Percentiles rank a stretch among this genome's conserved stretches.
These are phyloP conservation scores for Beta corolliflora DNA, from an alignment of 179 eudicot species.

Conservation along the genomic window DNA sequence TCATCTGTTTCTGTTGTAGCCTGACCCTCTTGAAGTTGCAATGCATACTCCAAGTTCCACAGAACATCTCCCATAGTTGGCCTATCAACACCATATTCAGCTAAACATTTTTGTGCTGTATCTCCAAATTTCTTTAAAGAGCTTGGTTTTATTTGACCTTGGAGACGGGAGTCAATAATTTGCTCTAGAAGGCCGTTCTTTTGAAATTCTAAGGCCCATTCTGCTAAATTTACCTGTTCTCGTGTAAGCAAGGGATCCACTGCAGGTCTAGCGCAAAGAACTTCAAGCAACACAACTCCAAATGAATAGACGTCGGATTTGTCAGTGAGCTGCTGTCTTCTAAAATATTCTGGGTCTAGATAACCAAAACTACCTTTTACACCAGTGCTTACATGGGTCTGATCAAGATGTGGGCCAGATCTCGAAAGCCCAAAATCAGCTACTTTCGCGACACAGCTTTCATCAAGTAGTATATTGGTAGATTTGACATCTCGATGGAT, in stretches of 20 bases:
- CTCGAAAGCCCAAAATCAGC: slow-evolving; percentile 88
- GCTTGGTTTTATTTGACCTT: slow-evolving; percentile 48
- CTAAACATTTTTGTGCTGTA: slow-evolving; percentile 81
- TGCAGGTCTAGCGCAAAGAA: slow-evolving; percentile 84
- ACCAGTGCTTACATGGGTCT: slow-evolving; percentile 87
- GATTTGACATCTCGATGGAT: slow-evolving; percentile 87
- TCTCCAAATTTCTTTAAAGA: slow-evolving; percentile 69
- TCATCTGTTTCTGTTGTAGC: slow-evolving; percentile 33
- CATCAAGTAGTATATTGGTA: slow-evolving; percentile 78
- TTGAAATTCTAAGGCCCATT: slow-evolving; percentile 76
- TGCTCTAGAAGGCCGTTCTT: slow-evolving; percentile 56
- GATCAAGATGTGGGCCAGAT: slow-evolving; percentile 71
- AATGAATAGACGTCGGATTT: slow-evolving; percentile 86
- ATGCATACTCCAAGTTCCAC: slow-evolving; percentile 80
- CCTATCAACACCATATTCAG: slow-evolving; percentile 79
- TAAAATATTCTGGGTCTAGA: slow-evolving; percentile 80
- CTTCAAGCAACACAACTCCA: slow-evolving; percentile 83
- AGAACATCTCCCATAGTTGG: slow-evolving; percentile 86
- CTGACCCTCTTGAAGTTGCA: slow-evolving; percentile 63
- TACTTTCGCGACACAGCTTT: slow-evolving; percentile 70
- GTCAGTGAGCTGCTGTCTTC: slow-evolving; percentile 80
- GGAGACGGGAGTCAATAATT: slow-evolving; percentile 55
- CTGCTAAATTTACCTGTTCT: slow-evolving; percentile 81
- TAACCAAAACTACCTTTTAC: slow-evolving; percentile 92
- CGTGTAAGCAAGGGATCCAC: slow-evolving; percentile 64